Evolutionary conservation across 225 moss, liverwort and hornwort species (phyloP), one percentile per base, ranked within the genome.

Genomic region (Bryum argenteum): DNA sequence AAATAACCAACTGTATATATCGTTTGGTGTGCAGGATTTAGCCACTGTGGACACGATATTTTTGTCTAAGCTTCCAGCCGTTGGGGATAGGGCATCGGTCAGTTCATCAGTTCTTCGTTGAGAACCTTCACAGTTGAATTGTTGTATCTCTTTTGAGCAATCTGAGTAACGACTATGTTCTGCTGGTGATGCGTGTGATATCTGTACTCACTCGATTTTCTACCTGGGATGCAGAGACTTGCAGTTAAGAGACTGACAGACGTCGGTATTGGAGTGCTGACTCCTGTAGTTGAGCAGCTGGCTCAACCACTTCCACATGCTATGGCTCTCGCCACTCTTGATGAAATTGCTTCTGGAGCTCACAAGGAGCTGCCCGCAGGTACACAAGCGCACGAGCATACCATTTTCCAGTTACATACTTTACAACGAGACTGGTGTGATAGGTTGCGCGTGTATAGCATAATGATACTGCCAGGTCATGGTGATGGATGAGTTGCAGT

Each of bases 271-370:
- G 98, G 98, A 71, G 89, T 94, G 17, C 52, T 98, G 66, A 90
- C 98, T 55, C 98, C 98, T 13, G 72, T 98, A 17, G 80, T 88
- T n/a, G 94, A 94, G 81, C 98, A 98, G 68, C 91, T 98, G 65
- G 78, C 78, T 39, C 87, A 75, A 59, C 91, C 89, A 14, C 85
- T 98, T 59, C 88, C 92, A 37, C 78, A 98, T 87, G 94, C 98
- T 54, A 91, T 94, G 76, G 89, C 85, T 41, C 92, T 94, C 63
- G 80, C 91, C 39, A 92, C 91, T 48, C 75, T 98, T 54, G 82
- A 89, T 42, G 94, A 98, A 75, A 81, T 88, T 33, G 66, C 78
- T 50, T 85, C 89, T 61, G 87, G 84, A 67, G 79, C 80, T 17
- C 63, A 87, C 40, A 82, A 84, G 52, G 78, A 91, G 62, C 81